Evolutionary conservation across 768 basidiomycete species (phyloP), one percentile per base, ranked within the genome.

Genomic region (Paxillus involutus): DNA sequence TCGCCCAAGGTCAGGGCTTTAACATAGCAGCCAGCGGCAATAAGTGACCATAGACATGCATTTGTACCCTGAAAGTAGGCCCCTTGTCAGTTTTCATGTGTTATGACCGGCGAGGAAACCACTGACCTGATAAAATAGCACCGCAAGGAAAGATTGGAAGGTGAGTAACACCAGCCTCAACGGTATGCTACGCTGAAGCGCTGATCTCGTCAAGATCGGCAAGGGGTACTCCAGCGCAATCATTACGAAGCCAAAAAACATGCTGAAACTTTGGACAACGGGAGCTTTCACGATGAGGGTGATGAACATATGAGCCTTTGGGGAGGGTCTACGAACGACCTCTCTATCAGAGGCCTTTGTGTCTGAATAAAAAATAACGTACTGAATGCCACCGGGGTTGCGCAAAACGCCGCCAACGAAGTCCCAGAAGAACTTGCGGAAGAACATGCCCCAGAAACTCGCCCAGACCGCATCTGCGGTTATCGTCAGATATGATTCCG

Each of bases 391-490:
- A 74, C 89, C 89, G 26, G 89, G 89, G 67, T 82, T 79, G 57
- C 89, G 86, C 53, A 91, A 66, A 52, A 80, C 85, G 44, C 89
- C 93, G 54, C 84, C 86, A n/a, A 93, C 74, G 67, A 96, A 92
- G 75, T 96, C 94, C 89, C 91, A 96, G 74, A 96, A 94, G 81
- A 92, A 96, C 75, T 96, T 96, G 71, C 92, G 89, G 74, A 84
- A 94, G 61, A 88, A 75, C 13, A 94, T 69, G 16, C 85, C 94
- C 74, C 82, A 95, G 73, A 89, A 86, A 33, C 81, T 76, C 13
- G 89, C 86, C 91, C 90, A 92, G 11, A 92, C 74, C 52, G 85
- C 81, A 68, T 91, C 91, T 92, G 57, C 21, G 35, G 44, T 37
- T 0, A 26, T 46, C 44, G 52, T 59, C 55, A 58, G 60, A 55